Base-by-base conservation (phyloP, 306 rosid genomes). In the Corylus americana region DNA sequence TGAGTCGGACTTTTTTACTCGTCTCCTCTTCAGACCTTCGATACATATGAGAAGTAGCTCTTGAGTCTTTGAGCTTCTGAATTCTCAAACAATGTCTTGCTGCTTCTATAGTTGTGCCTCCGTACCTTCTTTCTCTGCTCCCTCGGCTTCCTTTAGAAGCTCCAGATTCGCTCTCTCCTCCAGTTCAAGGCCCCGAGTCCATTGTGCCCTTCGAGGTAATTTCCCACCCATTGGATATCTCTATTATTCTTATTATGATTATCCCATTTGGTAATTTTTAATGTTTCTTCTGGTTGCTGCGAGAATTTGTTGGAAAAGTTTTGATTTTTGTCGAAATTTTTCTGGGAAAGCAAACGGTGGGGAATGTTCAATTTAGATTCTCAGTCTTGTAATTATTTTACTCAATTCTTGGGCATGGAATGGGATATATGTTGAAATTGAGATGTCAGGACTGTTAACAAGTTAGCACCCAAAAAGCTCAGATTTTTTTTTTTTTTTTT, bases 141-240 rank as follows among this genome's bases (percentile, higher is more conserved):
- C 85, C 59, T 73, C 87, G 25, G 76, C 85, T 55, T 81, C 83
- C 16, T 70, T 74, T 4, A 42, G 80, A 29, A 81, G 83, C 61
- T 80, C 88, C 45, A 48, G 75, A 50, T 85, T 69, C 73, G 25
- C 82, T 74, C 73, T 77, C 71, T 68, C 90, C 49, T 68, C 80
- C 70, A 77, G 79, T 70, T 70, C 84, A 57, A 83, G 75, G 63
- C 55, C 90, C 77, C 83, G 78, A 12, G 62, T 94, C 78, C 83
- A 74, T 67, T 94, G 94, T 78, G 31, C 96, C 59, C 85, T 92
- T 3, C 86, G 86, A 88, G 98, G 98, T 93, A 77, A 66, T 22
- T 8, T 25, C 79, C 2, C 14, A 61, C 61, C 55, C 67, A 42
- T 42, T 42, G 50, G 25, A 12, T 67, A 22, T 59, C 37, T 10